These are phyloP conservation scores for Carex scoparia DNA, from an alignment of 176 grass and related monocot species.

Conservation along the genomic window DNA sequence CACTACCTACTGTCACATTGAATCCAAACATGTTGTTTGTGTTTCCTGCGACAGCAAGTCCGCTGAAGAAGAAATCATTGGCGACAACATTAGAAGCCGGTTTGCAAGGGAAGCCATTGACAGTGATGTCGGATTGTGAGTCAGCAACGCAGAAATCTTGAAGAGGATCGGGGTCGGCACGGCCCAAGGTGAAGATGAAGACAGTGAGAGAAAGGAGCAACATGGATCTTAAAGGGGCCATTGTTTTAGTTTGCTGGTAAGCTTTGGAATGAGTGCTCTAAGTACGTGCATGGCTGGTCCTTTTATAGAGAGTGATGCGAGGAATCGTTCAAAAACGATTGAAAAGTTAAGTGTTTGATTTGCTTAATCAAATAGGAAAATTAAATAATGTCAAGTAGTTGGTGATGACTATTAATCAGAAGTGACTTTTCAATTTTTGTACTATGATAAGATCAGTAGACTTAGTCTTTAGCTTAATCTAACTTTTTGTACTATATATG, in stretches of 20 bases:
- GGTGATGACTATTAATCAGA: background rate
- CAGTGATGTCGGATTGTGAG: background rate
- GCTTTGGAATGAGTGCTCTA: background rate
- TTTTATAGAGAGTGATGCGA: background rate
- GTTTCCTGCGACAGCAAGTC: conserved; percentile 18
- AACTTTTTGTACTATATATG: too few relatives aligned
- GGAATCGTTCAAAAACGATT: background rate
- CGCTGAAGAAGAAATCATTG: conserved; percentile 50
- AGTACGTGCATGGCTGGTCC: background rate
- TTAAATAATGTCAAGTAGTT: background rate
- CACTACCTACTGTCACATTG: conserved; percentile 48
- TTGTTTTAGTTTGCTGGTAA: background rate
- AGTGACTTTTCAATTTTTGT: too few relatives aligned
- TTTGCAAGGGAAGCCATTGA: conserved; percentile 61
- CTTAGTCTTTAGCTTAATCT: too few relatives aligned
- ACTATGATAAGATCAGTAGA: too few relatives aligned
- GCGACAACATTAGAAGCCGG: background rate
- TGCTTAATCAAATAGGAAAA: background rate
- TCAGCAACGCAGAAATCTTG: conserved; percentile 62
- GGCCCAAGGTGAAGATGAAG: conserved; percentile 17
- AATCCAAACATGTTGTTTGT: conserved; percentile 51
- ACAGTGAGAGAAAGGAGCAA: background rate
- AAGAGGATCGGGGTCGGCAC: conserved; percentile 49
- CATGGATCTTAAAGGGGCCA: background rate
- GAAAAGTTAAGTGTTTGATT: background rate